Evolutionary conservation across 1,284 basidiomycete genomes (phyloP).

Genomic region (Sphaerobolus stellatus): DNA sequence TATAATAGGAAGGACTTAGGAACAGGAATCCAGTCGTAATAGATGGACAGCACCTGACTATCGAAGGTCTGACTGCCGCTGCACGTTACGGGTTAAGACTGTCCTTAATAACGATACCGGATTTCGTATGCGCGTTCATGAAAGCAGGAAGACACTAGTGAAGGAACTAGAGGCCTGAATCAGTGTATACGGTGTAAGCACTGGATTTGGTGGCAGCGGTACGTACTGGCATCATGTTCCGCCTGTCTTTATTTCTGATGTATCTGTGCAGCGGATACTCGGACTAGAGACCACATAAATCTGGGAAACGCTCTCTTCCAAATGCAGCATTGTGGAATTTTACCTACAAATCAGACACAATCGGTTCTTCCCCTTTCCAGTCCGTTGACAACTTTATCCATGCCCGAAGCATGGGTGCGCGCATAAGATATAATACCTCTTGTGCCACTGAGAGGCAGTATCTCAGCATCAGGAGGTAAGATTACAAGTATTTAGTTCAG

Average conservation of each 20-base stretch:
- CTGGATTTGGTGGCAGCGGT: slow-evolving; percentile 82
- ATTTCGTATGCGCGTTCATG: slow-evolving; percentile 51
- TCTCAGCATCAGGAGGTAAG: slow-evolving; percentile 78
- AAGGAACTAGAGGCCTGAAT: slow-evolving; percentile 65
- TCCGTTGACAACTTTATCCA: slow-evolving; percentile 56
- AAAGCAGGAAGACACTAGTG: slow-evolving; percentile 60
- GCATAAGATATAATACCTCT: slow-evolving; percentile 79
- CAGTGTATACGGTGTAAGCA: slow-evolving; percentile 79
- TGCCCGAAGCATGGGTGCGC: slow-evolving; percentile 87
- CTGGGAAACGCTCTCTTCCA: slow-evolving; percentile 77
- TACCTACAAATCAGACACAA: no score
- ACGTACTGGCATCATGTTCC: slow-evolving; percentile 21
- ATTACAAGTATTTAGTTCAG: no score
- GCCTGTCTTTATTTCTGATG: neutral
- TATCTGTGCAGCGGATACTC: slow-evolving; percentile 70
- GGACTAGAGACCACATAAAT: slow-evolving; percentile 65
- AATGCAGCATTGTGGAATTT: slow-evolving; percentile 73
- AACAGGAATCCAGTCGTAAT: no score
- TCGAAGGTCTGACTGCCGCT: slow-evolving; percentile 72
- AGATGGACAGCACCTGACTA: slow-evolving; percentile 68
- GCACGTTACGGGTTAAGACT: slow-evolving; percentile 57
- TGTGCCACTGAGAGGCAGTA: slow-evolving; percentile 80
- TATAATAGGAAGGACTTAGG: no score
- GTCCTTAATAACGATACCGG: neutral
- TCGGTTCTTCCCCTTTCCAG: slow-evolving; percentile 68